Evolutionary conservation across 2,329 filamentous ascomycete genomes (phyloP).

Genomic region (Ophiognomonia clavigignenti-juglandacearum): DNA sequence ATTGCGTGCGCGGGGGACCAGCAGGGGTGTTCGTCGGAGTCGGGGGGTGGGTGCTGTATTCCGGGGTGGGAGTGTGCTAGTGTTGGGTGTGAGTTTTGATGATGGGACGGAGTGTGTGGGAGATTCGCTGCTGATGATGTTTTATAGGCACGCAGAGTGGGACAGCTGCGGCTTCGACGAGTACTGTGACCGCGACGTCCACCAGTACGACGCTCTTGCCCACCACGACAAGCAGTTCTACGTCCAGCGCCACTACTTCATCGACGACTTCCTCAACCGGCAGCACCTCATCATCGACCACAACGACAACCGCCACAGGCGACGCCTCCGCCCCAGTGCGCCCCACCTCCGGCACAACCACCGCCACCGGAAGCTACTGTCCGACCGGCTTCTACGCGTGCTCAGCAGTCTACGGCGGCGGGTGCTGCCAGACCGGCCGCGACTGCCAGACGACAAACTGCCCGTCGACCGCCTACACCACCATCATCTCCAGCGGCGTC

Average conservation of each 20-base stretch:
- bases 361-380: conserved; percentile 49
- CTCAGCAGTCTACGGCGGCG: conserved; percentile 74
- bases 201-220: too few species aligned
- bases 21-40: conserved; percentile 58
- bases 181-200: conserved; percentile 22
- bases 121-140: not conserved
- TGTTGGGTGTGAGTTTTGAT: conserved; percentile 65
- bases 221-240: too few species aligned
- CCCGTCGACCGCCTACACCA: conserved; percentile 54
- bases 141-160: too few species aligned
- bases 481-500: conserved; percentile 61
- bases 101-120: too few species aligned
- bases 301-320: conserved; percentile 27
- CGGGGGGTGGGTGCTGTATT: conserved; percentile 74
- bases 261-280: too few species aligned
- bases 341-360: conserved; percentile 35
- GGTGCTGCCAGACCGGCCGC: conserved; percentile 82
- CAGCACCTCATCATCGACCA: conserved; percentile 23
- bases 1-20: conserved; percentile 58
- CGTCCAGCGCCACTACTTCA: too few species aligned
- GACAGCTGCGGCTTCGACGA: conserved; percentile 6
- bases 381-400: conserved; percentile 92
- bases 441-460: conserved; percentile 81
- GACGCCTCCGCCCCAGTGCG: conserved; percentile 36
- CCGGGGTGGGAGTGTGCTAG: conserved; percentile 65